A percentile compares a stretch with the other conserved stretches of the same genome.
phyloP scores from a whole-genome alignment of 192 early-diverging fungal species.

The Dissophora globulifera region DNA sequence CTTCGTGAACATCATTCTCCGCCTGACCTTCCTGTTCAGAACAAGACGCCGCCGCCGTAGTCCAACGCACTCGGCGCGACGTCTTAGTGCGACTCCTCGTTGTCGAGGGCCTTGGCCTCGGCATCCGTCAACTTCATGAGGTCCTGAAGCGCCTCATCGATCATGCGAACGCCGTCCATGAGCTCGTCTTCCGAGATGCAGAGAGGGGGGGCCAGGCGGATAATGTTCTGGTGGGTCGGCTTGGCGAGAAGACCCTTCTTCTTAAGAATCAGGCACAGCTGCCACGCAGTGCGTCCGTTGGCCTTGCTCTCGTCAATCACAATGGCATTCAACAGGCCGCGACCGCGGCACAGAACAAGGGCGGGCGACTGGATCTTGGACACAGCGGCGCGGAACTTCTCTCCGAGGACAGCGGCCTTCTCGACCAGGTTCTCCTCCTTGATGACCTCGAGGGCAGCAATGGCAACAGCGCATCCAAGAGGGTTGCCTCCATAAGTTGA shows the following conservation, averaged over 20 bases:
- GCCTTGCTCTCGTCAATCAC: constrained; percentile 88
- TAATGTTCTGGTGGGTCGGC: constrained; percentile 98
- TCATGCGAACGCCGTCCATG: constrained; percentile 80
- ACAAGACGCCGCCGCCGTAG: background rate
- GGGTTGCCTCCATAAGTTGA: constrained; percentile 99
- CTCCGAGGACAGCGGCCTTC: constrained; percentile 78
- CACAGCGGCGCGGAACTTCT: constrained; percentile 85
- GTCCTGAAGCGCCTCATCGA: constrained; percentile 81
- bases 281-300: constrained; percentile 93
- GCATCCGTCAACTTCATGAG: constrained; percentile 58
- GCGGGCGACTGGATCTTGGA: constrained; percentile 81
- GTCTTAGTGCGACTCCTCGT: constrained; percentile 49
- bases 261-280: constrained; percentile 94
- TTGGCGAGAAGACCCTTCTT: constrained; percentile 95
- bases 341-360: constrained; percentile 85
- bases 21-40: background rate
- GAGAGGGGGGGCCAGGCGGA: constrained; percentile 95
- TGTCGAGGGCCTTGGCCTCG: constrained; percentile 53
- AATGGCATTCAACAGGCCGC: constrained; percentile 95
- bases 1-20: constrained; percentile 8
- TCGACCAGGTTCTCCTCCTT: constrained; percentile 93
- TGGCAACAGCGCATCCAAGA: constrained; percentile 92
- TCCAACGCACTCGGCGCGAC: background rate
- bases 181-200: constrained; percentile 95
- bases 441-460: constrained; percentile 94